Evolutionary conservation across 169 alveolate species (phyloP).

Genomic region (Cryptosporidium parvum): DNA sequence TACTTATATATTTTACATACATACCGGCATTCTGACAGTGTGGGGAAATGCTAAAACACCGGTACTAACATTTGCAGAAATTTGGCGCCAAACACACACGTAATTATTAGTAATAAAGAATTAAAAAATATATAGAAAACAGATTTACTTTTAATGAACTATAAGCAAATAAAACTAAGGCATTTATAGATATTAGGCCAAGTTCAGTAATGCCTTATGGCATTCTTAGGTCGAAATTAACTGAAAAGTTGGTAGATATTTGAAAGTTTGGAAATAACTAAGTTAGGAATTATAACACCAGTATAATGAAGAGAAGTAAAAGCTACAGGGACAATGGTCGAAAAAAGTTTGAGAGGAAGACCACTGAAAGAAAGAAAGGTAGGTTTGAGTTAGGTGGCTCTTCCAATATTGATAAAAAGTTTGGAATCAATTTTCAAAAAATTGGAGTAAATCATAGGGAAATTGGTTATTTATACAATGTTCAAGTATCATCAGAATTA

Average conservation of each 20-base stretch:
- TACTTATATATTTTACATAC: neutral
- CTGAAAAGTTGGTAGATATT: neutral
- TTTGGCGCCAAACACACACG: constrained; percentile 17
- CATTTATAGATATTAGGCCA: neutral
- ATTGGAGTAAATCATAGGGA: constrained; percentile 25
- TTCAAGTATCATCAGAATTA: constrained; percentile 50
- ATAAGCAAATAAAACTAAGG: neutral
- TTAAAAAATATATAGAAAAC: neutral
- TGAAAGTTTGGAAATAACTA: neutral
- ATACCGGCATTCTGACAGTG: neutral
- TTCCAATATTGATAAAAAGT: constrained; percentile 25
- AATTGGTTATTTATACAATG: constrained; percentile 62
- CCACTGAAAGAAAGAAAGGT: neutral
- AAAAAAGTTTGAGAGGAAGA: neutral
- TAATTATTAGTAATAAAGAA: neutral
- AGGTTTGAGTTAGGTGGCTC: neutral
- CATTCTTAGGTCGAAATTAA: neutral
- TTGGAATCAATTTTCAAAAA: constrained; percentile 35
- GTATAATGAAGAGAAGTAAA: neutral
- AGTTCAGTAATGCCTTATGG: neutral
- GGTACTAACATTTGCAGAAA: constrained; percentile 21
- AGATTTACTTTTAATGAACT: neutral
- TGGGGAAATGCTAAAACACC: constrained; percentile 26
- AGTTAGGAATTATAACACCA: neutral
- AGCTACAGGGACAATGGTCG: neutral